A percentile compares a stretch with the other conserved stretches of the same genome.
phyloP scores from a whole-genome alignment of 2,329 filamentous ascomycete species.

The Alternaria ethzedia region DNA sequence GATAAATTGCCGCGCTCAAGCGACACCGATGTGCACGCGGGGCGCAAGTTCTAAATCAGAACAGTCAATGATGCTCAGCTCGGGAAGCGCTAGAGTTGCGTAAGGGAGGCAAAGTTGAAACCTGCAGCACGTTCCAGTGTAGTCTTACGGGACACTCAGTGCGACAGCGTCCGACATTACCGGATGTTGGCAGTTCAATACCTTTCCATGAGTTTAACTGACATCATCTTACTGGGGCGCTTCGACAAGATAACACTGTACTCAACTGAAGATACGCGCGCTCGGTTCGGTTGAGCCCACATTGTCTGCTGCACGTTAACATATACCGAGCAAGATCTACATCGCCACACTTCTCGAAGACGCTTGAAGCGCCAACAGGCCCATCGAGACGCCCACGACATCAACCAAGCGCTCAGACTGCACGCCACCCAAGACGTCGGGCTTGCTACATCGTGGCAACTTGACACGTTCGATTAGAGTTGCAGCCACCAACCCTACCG shows the following conservation, averaged over 20 bases:
- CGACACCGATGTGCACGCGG: background rate
- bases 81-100: background rate
- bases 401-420: slow-evolving; percentile 19
- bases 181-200: background rate
- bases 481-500: slow-evolving; percentile 28
- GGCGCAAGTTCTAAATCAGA: background rate
- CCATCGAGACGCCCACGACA: slow-evolving; percentile 16
- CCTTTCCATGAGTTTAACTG: background rate
- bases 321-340: slow-evolving; percentile 1
- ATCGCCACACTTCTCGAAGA: slow-evolving; percentile 10
- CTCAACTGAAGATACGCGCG: slow-evolving; percentile 2
- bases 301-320: slow-evolving; percentile 10
- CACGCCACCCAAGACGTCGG: slow-evolving; percentile 3
- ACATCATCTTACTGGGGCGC: background rate
- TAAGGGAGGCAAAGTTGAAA: background rate
- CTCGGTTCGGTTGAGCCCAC: slow-evolving; percentile 14
- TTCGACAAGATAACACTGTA: slow-evolving; percentile 11
- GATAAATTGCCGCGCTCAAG: slow-evolving; percentile 10
- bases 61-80: background rate
- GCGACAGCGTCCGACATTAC: background rate
- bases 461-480: slow-evolving; percentile 30
- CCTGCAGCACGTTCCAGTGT: background rate
- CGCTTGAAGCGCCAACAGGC: slow-evolving; percentile 12
- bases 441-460: slow-evolving; percentile 14
- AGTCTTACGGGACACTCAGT: background rate